These are phyloP conservation scores for Claviceps sp. DNA, from an alignment of 2,329 filamentous ascomycete genomes.

Conservation along the genomic window DNA sequence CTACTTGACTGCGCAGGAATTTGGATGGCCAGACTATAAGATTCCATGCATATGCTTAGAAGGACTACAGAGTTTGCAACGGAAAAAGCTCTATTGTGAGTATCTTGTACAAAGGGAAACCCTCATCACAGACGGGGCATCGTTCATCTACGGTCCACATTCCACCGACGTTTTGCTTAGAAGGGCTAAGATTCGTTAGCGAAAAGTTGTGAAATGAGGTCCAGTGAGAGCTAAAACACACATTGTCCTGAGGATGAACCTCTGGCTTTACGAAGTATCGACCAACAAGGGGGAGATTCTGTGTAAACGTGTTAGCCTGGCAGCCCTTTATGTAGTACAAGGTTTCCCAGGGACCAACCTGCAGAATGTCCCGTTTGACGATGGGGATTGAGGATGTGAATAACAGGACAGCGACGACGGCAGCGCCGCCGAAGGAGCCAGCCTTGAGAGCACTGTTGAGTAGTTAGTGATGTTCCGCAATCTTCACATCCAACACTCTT, in stretches of 20 bases:
- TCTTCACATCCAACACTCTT: neutral
- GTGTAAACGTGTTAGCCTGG: neutral
- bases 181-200: conserved; percentile 24
- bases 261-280: conserved; percentile 38
- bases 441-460: conserved; percentile 11
- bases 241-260: conserved; percentile 48
- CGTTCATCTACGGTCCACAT: conserved; percentile 16
- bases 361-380: conserved; percentile 45
- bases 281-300: conserved; percentile 44
- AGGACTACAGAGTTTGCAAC: neutral
- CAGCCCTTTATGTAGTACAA: neutral
- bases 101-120: conserved; percentile 25
- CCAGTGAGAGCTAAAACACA: conserved; percentile 23
- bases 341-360: conserved; percentile 25
- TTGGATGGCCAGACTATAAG: too few species aligned
- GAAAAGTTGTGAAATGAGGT: neutral
- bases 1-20: neutral
- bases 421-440: conserved; percentile 43
- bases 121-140: conserved; percentile 11
- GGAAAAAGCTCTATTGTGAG: conserved; percentile 21
- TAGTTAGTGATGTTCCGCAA: neutral
- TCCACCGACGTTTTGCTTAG: conserved; percentile 20
- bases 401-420: conserved; percentile 44
- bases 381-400: conserved; percentile 49
- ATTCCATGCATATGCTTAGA: neutral